Evolutionary conservation across 208 protist genomes (phyloP).

Genomic region (Acanthamoeba healyi): DNA sequence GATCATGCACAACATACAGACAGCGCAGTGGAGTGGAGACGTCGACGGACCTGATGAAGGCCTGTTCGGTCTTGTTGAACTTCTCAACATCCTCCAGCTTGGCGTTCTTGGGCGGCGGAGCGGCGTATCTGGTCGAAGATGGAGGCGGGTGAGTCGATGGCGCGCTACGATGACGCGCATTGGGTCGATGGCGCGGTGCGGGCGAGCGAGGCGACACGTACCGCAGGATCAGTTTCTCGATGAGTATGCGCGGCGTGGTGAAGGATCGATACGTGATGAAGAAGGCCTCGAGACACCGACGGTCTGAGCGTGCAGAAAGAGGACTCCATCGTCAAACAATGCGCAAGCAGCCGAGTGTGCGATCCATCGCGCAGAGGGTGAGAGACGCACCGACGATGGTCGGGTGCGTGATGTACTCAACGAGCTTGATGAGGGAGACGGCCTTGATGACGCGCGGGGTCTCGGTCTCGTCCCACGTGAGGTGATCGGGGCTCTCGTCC

Average conservation of each 20-base stretch:
- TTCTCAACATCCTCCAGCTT: neutral
- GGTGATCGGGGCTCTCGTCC: neutral
- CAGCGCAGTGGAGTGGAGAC: neutral
- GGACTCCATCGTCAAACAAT: neutral
- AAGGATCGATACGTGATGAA: slow-evolving; percentile 70
- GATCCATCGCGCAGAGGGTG: too few relatives aligned
- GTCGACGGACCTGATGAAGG: slow-evolving; percentile 1
- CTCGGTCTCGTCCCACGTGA: slow-evolving; percentile 1
- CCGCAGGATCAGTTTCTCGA: slow-evolving; percentile 55
- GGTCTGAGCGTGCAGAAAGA: neutral
- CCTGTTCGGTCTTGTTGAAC: slow-evolving; percentile 9
- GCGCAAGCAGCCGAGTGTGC: too few relatives aligned
- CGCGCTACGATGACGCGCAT: neutral
- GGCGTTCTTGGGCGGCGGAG: slow-evolving; percentile 30
- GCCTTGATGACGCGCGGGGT: neutral
- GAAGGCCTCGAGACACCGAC: slow-evolving; percentile 22
- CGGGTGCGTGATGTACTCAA: slow-evolving; percentile 27
- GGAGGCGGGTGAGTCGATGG: neutral
- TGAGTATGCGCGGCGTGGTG: slow-evolving; percentile 39
- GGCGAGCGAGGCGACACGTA: neutral
- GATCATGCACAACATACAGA: neutral
- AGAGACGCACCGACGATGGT: neutral
- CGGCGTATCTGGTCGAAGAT: neutral
- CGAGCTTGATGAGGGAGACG: slow-evolving; percentile 17
- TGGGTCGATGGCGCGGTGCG: too few relatives aligned